Conservation (phyloP, 345 rosid species). For the Acer yangbiense region DNA sequence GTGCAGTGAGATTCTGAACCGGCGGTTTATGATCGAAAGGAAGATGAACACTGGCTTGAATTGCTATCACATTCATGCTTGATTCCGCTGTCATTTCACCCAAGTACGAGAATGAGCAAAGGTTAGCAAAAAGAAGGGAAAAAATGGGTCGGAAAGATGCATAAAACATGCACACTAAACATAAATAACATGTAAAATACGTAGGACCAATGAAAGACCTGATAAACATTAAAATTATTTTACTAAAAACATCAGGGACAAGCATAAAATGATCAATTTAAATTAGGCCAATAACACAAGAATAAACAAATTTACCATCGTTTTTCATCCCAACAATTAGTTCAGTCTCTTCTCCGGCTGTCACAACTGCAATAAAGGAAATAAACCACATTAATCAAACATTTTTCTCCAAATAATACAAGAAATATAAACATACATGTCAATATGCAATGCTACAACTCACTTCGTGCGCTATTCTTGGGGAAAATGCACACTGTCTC, state of each 20-base stretch:
- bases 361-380: constrained; percentile 51
- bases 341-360: constrained; percentile 81
- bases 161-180: background rate
- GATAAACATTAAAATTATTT: background rate
- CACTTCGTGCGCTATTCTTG: constrained; percentile 70
- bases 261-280: background rate
- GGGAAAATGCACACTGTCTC: constrained; percentile 75
- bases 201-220: background rate
- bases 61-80: constrained; percentile 55
- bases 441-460: background rate
- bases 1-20: constrained; percentile 83
- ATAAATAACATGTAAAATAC: background rate
- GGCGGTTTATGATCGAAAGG: constrained; percentile 64
- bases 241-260: background rate
- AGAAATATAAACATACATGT: background rate
- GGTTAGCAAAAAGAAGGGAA: background rate
- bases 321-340: constrained; percentile 85
- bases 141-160: background rate
- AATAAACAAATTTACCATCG: constrained; percentile 55
- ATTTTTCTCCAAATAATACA: constrained; percentile 2
- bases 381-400: constrained; percentile 11
- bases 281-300: constrained; percentile 7
- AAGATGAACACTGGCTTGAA: constrained; percentile 84
- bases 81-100: constrained; percentile 57
- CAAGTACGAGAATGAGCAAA: constrained; percentile 22